Evolutionary conservation across 352 stramenopile genomes (phyloP).

Genomic region (Globisporangium okanoganense): DNA sequence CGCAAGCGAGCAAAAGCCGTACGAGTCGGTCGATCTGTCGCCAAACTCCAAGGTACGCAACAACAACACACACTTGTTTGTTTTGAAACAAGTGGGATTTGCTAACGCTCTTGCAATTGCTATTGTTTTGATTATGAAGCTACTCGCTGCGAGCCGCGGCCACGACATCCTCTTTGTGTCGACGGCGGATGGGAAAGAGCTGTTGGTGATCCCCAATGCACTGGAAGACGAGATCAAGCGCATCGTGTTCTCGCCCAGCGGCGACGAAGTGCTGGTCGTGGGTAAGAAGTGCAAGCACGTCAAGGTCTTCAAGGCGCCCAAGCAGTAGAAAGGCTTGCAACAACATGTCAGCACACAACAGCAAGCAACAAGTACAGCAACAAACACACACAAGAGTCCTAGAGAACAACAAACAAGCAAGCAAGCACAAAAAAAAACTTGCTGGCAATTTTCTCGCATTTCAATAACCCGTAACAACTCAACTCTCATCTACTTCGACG

Average conservation of each 20-base stretch:
- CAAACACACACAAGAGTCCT: background rate
- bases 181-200: slow-evolving; percentile 42
- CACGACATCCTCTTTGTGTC: slow-evolving; percentile 61
- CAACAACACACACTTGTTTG: background rate
- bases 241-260: slow-evolving; percentile 51
- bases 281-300: slow-evolving; percentile 59
- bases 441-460: slow-evolving; percentile 1
- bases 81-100: background rate
- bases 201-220: slow-evolving; percentile 44
- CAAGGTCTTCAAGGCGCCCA: slow-evolving; percentile 66
- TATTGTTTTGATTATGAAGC: slow-evolving; percentile 19
- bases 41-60: slow-evolving; percentile 60
- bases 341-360: background rate
- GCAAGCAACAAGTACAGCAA: slow-evolving; percentile 2
- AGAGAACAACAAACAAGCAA: background rate
- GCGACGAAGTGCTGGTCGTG: slow-evolving; percentile 62
- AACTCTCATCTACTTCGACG: background rate
- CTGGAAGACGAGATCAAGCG: slow-evolving; percentile 66
- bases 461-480: background rate
- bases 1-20: slow-evolving; percentile 45
- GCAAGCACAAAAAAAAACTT: slow-evolving; percentile 12
- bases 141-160: slow-evolving; percentile 50
- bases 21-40: slow-evolving; percentile 59
- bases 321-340: slow-evolving; percentile 19
- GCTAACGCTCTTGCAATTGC: background rate